Conservation (phyloP, 345 rosid genomes). For the Murraya koenigii region DNA sequence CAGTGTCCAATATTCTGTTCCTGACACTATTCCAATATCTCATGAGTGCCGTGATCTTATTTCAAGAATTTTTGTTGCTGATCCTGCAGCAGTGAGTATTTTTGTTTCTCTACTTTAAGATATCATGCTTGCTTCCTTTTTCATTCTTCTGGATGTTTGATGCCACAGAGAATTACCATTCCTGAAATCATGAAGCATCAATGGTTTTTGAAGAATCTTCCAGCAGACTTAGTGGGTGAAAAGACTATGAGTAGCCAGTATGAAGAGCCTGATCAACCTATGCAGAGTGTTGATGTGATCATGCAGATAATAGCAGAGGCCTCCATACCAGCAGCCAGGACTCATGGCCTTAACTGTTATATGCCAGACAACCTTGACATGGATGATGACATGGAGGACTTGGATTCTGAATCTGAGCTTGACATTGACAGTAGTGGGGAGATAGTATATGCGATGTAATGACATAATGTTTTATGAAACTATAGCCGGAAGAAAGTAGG, state of each 20-base stretch:
- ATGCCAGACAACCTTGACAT: conserved; percentile 62
- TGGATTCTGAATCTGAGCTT: conserved; percentile 80
- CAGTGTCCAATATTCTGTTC: conserved; percentile 81
- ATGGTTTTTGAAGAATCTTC: conserved; percentile 95
- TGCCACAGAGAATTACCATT: conserved; percentile 79
- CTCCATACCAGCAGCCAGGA: conserved; percentile 70
- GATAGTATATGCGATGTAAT: conserved; percentile 71
- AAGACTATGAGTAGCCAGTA: conserved; percentile 48
- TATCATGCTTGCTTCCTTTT: not conserved
- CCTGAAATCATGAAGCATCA: conserved; percentile 70
- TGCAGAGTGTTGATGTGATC: conserved; percentile 75
- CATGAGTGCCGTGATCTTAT: conserved; percentile 77
- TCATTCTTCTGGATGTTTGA: not conserved
- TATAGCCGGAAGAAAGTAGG: not conserved
- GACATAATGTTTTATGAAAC: conserved; percentile 6
- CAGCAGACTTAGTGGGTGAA: conserved; percentile 70
- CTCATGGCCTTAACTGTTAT: conserved; percentile 44
- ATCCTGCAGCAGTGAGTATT: conserved; percentile 62
- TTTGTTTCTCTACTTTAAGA: not conserved
- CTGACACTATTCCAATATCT: conserved; percentile 68
- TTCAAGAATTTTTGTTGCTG: conserved; percentile 81
- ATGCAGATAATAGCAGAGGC: conserved; percentile 97
- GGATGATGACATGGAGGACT: conserved; percentile 87
- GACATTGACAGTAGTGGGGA: conserved; percentile 94
- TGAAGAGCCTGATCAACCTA: conserved; percentile 85